These are phyloP conservation scores for Phytophthora europaea DNA, from an alignment of 352 stramenopile species.

Conservation along the genomic window DNA sequence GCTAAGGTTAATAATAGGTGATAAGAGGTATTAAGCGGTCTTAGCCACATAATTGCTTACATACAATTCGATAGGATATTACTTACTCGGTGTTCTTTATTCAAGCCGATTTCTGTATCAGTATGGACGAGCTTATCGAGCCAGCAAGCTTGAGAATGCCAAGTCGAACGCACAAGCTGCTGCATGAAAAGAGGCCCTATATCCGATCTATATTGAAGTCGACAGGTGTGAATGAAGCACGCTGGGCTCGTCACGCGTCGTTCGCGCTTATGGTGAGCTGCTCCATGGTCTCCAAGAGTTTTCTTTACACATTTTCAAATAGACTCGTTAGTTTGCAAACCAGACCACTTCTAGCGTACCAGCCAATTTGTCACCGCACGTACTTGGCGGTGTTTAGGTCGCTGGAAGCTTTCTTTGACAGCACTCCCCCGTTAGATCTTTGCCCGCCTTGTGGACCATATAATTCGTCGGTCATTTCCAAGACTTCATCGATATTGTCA, in stretches of 20 bases:
- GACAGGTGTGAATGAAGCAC: background rate
- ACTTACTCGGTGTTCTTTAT: too few relatives aligned
- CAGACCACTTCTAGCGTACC: background rate
- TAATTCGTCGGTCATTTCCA: conserved; percentile 16
- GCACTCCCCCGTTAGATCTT: conserved; percentile 3
- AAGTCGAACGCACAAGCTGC: conserved; percentile 22
- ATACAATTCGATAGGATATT: too few relatives aligned
- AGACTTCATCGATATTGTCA: conserved; percentile 28
- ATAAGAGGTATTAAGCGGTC: too few relatives aligned
- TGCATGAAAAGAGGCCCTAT: conserved; percentile 12
- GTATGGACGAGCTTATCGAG: conserved; percentile 39
- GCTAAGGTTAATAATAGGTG: too few relatives aligned
- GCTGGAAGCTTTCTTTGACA: conserved; percentile 52
- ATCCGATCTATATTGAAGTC: background rate
- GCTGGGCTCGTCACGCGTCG: conserved; percentile 4
- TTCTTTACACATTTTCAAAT: conserved; percentile 38
- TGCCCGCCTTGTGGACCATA: background rate
- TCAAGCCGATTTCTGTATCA: too few relatives aligned
- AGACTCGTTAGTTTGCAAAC: conserved; percentile 30
- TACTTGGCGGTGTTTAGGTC: conserved; percentile 61
- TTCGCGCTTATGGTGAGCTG: conserved; percentile 36
- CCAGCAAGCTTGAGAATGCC: conserved; percentile 20
- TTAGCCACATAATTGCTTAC: too few relatives aligned
- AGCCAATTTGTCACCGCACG: background rate
- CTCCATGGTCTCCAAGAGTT: conserved; percentile 54